Evolutionary conservation across 768 basidiomycete genomes (phyloP).

Genomic region (Terana coerulea): DNA sequence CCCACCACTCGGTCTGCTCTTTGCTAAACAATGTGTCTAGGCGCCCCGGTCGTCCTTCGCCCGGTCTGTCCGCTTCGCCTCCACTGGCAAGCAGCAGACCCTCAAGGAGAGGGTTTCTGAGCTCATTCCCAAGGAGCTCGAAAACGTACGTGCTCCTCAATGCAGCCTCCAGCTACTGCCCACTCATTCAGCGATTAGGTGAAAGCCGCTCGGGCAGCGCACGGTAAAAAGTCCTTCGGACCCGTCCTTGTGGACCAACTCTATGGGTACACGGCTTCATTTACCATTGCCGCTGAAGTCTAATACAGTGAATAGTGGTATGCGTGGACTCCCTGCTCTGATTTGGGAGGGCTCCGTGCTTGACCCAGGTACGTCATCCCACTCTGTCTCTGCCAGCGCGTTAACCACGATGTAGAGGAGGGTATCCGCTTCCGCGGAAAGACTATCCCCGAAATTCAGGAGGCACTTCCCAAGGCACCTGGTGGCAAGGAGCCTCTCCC

Average conservation of each 20-base stretch:
- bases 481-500: slow-evolving; percentile 89
- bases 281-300: neutral
- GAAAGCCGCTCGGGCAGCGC: slow-evolving; percentile 75
- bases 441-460: slow-evolving; percentile 88
- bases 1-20: slow-evolving; percentile 22
- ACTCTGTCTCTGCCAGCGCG: slow-evolving; percentile 8
- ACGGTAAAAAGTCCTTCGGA: slow-evolving; percentile 93
- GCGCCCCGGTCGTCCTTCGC: slow-evolving; percentile 46
- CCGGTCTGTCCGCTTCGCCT: slow-evolving; percentile 57
- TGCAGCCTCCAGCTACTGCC: slow-evolving; percentile 11
- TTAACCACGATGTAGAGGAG: slow-evolving; percentile 55
- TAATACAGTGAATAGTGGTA: slow-evolving; percentile 49
- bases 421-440: slow-evolving; percentile 98
- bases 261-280: slow-evolving; percentile 57
- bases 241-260: slow-evolving; percentile 89
- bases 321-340: slow-evolving; percentile 87
- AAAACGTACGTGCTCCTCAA: slow-evolving; percentile 46
- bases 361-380: slow-evolving; percentile 64
- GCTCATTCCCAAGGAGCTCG: slow-evolving; percentile 86
- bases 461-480: slow-evolving; percentile 83
- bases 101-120: slow-evolving; percentile 92
- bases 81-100: slow-evolving; percentile 65
- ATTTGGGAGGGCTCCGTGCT: slow-evolving; percentile 99
- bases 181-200: slow-evolving; percentile 47
- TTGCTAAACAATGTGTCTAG: slow-evolving; percentile 25